Conservation (phyloP, 805 yeast species). For the Saccharomycopsis selenospora region DNA sequence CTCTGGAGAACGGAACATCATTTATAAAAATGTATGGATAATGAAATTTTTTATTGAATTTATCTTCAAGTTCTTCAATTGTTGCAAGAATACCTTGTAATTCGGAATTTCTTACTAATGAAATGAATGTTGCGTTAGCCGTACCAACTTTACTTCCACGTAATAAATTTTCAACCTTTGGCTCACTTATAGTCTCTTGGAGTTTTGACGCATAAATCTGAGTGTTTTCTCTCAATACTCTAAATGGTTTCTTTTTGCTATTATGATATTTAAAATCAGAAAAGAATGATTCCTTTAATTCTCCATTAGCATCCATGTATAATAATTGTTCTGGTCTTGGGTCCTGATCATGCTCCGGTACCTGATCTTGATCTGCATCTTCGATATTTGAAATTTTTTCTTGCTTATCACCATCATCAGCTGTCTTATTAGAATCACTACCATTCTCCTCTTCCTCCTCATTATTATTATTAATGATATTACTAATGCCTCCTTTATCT, state of each 20-base stretch:
- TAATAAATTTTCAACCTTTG: constrained; percentile 35
- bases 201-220: constrained; percentile 32
- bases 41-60: constrained; percentile 60
- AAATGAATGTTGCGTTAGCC: constrained; percentile 72
- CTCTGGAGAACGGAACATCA: constrained; percentile 55
- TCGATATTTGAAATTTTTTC: constrained; percentile 12
- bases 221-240: constrained; percentile 32
- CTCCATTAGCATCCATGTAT: constrained; percentile 12
- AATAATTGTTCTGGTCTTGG: constrained; percentile 10
- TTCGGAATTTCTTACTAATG: constrained; percentile 68
- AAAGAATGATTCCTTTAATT: constrained; percentile 14
- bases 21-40: constrained; percentile 80
- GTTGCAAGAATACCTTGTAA: constrained; percentile 40
- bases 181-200: constrained; percentile 37
- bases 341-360: constrained; percentile 27
- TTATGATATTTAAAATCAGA: constrained; percentile 9
- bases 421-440: too few relatives aligned
- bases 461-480: not conserved
- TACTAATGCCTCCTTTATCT: not conserved
- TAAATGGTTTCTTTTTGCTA: not conserved
- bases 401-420: too few relatives aligned
- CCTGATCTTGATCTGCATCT: constrained; percentile 2
- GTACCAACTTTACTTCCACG: constrained; percentile 24
- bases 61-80: constrained; percentile 52
- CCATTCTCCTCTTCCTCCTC: too few relatives aligned